Conservation (phyloP, 1,284 basidiomycete genomes). For the Leccinum angustisporum region DNA sequence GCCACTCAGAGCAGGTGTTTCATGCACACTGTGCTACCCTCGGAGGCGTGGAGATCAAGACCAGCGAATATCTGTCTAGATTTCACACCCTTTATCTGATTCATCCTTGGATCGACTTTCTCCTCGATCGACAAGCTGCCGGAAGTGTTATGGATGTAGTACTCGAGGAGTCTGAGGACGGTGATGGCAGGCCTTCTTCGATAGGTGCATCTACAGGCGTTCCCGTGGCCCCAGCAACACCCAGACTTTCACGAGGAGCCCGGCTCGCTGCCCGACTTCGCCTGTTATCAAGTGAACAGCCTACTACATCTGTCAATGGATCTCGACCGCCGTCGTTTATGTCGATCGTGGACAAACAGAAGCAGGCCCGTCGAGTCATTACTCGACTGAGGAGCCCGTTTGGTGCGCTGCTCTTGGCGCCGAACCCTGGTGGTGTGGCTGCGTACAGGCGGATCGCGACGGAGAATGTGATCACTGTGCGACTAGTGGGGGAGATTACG, state of each 20-base stretch:
- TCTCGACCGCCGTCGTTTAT: background rate
- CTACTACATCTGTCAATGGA: background rate
- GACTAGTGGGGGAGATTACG: background rate
- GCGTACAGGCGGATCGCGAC: constrained; percentile 9
- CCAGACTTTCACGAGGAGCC: background rate
- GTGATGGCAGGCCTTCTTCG: background rate
- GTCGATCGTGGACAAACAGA: background rate
- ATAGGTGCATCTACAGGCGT: background rate
- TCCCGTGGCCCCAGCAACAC: background rate
- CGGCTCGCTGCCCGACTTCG: background rate
- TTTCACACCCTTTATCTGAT: background rate
- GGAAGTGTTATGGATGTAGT: background rate
- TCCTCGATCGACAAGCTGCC: background rate
- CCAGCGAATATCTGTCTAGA: background rate
- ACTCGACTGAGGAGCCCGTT: constrained; percentile 9
- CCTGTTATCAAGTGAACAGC: background rate
- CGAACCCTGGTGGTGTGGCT: background rate
- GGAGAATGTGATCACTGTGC: constrained; percentile 7
- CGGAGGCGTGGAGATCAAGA: background rate
- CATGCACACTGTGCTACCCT: background rate
- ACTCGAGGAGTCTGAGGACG: background rate
- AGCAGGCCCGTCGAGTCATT: background rate
- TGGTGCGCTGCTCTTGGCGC: constrained; percentile 6
- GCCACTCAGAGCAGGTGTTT: background rate
- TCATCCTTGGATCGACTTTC: constrained; percentile 11